Base-by-base conservation (phyloP, 2,329 filamentous ascomycete species). In the Fonsecaea pedrosoi region DNA sequence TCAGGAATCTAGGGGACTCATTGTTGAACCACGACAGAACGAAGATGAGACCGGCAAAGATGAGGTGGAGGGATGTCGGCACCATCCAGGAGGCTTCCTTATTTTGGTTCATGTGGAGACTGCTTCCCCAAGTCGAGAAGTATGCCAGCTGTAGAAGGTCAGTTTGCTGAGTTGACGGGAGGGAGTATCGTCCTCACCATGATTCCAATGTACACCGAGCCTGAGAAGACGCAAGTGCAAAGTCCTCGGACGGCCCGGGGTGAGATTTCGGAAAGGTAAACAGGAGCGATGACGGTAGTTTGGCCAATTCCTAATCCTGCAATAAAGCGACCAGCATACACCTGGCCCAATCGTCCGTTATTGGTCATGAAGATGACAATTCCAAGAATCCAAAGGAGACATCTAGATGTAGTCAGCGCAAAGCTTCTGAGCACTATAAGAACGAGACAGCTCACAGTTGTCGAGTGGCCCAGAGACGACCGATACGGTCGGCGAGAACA, bases 171-270 rank as follows among this genome's bases (percentile, higher is more conserved):
- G 7, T 12, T 12, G 18, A 50, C 18, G 8, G 7, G 6, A 50
- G 8, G 18, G 18, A 25, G 8, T 25, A 12, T 50, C 18, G 18
- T 25, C 8, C 12, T 50, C 45, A 50, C 45, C 73, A 94, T 90
- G 68, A 93, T 92, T 30, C 90, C 91, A 61, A 91, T 78, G 74
- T 94, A 94, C 25, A 94, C 91, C 58, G 90, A 83, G 0, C 88
- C 88, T 0, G 88, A 87, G 75, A 91, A 91, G 32, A 89, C 83
- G 73, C 87, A 89, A 1, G 90, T 92, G 74, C 90, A 92, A 25
- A 94, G 85, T 70, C 91, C 90, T 62, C 90, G 86, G 66, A 92
- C 82, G 1, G 87, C 85, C 1, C 88, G 86, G 0, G 90, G 90
- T 0, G 90, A 85, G 45, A 91, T 88, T 77, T 92, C 90, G 4